These are phyloP conservation scores for Artomyces pyxidatus DNA, from an alignment of 768 basidiomycete genomes.

Conservation along the genomic window DNA sequence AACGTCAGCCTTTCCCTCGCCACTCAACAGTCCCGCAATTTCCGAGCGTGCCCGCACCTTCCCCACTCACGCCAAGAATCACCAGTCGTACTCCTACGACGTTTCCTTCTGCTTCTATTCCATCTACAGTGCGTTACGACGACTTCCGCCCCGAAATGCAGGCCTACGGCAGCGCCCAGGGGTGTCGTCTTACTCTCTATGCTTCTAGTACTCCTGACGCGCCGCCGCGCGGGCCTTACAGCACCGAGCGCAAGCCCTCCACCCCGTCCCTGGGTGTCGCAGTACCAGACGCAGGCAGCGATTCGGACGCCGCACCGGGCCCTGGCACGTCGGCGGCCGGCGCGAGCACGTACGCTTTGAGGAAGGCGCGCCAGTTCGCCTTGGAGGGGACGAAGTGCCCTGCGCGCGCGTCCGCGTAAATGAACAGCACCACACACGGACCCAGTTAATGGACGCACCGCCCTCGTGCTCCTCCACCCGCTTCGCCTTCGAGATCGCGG, in stretches of 20 bases:
- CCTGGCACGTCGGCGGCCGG: conserved; percentile 40
- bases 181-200: too few relatives aligned
- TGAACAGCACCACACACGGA: not conserved
- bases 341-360: conserved; percentile 55
- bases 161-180: too few relatives aligned
- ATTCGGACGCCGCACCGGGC: conserved; percentile 27
- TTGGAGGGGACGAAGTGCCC: conserved; percentile 83
- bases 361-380: conserved; percentile 66
- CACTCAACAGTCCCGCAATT: too few relatives aligned
- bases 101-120: too few relatives aligned
- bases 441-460: conserved; percentile 37
- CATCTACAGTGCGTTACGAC: too few relatives aligned
- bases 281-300: conserved; percentile 38
- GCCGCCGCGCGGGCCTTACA: not conserved
- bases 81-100: too few relatives aligned
- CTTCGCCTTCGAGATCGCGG: conserved; percentile 44
- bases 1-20: too few relatives aligned
- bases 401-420: conserved; percentile 20
- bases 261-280: conserved; percentile 29
- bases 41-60: too few relatives aligned
- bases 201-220: not conserved
- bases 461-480: conserved; percentile 75
- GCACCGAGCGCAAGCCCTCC: not conserved
- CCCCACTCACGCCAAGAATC: too few relatives aligned
- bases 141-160: too few relatives aligned